Conservation (phyloP, 1,139 yeast genomes). For the Sugiyamaella xylanicola region DNA sequence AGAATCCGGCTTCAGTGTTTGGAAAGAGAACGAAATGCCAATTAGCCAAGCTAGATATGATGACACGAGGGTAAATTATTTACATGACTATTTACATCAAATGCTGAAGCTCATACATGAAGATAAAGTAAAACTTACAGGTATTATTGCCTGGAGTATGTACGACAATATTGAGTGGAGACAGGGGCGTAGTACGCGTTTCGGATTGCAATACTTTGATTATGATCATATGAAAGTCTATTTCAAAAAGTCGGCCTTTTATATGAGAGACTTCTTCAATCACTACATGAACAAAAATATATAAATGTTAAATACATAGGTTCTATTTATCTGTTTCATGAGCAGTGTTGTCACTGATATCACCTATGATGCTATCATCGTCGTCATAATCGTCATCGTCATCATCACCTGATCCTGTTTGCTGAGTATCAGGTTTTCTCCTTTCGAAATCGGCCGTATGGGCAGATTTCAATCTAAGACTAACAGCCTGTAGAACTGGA, state of each 20-base stretch:
- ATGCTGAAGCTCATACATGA: constrained; percentile 37
- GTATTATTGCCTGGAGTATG: constrained; percentile 46
- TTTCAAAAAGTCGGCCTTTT: constrained; percentile 46
- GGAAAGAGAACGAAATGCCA: constrained; percentile 41
- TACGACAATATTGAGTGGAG: constrained; percentile 47
- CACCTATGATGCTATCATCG: constrained; percentile 23
- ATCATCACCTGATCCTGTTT: constrained; percentile 44
- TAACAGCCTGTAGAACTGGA: constrained; percentile 51
- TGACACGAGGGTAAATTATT: constrained; percentile 42
- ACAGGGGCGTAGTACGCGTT: constrained; percentile 39
- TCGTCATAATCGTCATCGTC: constrained; percentile 36
- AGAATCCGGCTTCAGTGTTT: constrained; percentile 46
- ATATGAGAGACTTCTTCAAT: constrained; percentile 30
- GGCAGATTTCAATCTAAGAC: constrained; percentile 71
- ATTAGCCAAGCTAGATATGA: constrained; percentile 41
- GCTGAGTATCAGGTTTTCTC: constrained; percentile 46
- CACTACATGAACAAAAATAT: constrained; percentile 21
- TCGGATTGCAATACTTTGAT: constrained; percentile 46
- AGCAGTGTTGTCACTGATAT: constrained; percentile 10
- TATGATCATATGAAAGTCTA: constrained; percentile 42
- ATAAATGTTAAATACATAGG: not conserved
- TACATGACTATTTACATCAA: constrained; percentile 40
- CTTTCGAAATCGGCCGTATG: constrained; percentile 90
- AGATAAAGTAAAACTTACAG: constrained; percentile 42
- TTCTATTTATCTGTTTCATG: constrained; percentile 13